phyloP scores from a whole-genome alignment of 352 stramenopile species.

The Peronospora destructor region DNA sequence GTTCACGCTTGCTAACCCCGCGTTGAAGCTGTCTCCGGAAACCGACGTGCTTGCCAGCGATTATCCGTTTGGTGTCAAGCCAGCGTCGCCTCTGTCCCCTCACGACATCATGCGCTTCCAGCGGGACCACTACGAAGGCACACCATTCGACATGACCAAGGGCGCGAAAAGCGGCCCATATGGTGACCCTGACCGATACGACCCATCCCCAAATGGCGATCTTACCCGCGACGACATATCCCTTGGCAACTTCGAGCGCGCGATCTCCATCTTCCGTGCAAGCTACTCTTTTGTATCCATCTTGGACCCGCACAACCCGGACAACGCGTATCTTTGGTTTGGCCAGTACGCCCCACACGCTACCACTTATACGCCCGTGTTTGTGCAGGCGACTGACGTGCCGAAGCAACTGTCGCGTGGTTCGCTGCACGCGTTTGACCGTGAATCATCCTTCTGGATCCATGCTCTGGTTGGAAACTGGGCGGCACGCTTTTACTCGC shows the following conservation, averaged over 20 bases:
- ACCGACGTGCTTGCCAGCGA: conserved; percentile 69
- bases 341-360: conserved; percentile 86
- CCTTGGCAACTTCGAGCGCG: conserved; percentile 77
- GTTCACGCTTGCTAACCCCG: conserved; percentile 73
- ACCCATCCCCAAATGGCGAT: conserved; percentile 39
- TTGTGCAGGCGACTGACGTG: conserved; percentile 48
- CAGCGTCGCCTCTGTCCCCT: conserved; percentile 43
- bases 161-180: conserved; percentile 80
- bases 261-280: conserved; percentile 91
- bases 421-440: conserved; percentile 63
- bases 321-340: conserved; percentile 79
- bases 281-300: conserved; percentile 86
- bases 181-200: conserved; percentile 88
- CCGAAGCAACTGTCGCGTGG: conserved; percentile 44
- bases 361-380: conserved; percentile 87
- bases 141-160: conserved; percentile 84
- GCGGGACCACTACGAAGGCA: conserved; percentile 91
- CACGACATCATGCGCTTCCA: conserved; percentile 89
- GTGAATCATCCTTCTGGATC: conserved; percentile 65
- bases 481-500: conserved; percentile 67
- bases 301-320: conserved; percentile 43
- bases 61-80: conserved; percentile 85
- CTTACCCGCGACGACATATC: conserved; percentile 44
- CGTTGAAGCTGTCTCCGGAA: conserved; percentile 57
- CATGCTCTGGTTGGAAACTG: conserved; percentile 83